Percentiles rank a stretch among this genome's conserved stretches.
Conservation (phyloP, 139 green algal species). For the Chlamydomonas eustigma region DNA sequence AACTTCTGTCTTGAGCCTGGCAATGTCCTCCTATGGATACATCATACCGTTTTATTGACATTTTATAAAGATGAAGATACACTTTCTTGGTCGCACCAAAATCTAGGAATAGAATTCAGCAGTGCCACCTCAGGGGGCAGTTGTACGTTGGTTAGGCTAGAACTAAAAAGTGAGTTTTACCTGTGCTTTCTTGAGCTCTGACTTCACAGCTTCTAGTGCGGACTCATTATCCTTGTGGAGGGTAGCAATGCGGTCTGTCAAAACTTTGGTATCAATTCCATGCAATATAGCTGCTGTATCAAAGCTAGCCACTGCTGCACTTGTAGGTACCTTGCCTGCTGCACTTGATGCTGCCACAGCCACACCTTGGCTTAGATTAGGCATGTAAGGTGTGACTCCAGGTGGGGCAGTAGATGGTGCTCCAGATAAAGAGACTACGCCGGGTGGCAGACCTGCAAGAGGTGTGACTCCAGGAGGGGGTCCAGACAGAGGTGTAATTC, state of each 20-base stretch:
- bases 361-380: too few relatives aligned
- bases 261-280: not conserved
- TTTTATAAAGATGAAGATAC: too few relatives aligned
- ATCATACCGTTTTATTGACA: too few relatives aligned
- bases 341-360: slow-evolving; percentile 1
- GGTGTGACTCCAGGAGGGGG: slow-evolving; percentile 9
- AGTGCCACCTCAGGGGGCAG: too few relatives aligned
- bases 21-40: not conserved
- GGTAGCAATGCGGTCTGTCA: not conserved
- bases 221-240: slow-evolving; percentile 1
- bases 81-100: too few relatives aligned
- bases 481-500: not conserved
- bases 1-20: not conserved
- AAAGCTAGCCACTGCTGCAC: slow-evolving; percentile 15
- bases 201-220: not conserved
- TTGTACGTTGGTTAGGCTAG: too few relatives aligned
- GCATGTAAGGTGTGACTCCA: slow-evolving; percentile 1
- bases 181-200: not conserved
- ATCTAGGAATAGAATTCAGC: too few relatives aligned
- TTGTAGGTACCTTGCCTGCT: not conserved
- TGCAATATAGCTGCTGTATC: not conserved
- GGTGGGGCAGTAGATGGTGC: not conserved
- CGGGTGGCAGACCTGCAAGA: not conserved
- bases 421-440: not conserved
- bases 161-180: too few relatives aligned